Evolutionary conservation across 371 early-diverging fungal species (phyloP).

Genomic region (Mucor velutinosus): DNA sequence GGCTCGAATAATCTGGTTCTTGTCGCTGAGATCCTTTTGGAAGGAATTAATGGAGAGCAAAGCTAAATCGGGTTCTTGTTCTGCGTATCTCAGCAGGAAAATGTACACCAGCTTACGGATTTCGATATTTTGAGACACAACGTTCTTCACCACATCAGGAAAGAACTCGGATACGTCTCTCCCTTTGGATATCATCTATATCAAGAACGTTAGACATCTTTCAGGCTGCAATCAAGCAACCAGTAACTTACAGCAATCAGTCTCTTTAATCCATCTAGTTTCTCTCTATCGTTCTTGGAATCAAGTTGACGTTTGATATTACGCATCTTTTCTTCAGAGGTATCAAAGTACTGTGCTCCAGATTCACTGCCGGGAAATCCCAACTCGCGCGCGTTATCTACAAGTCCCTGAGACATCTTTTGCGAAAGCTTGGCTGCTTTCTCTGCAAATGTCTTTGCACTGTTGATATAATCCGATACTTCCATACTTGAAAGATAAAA

Average conservation of each 20-base stretch:
- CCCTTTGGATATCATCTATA: conserved; percentile 90
- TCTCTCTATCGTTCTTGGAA: conserved; percentile 88
- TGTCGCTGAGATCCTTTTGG: conserved; percentile 94
- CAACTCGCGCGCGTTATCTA: conserved; percentile 86
- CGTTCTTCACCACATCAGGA: conserved; percentile 96
- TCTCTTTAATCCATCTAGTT: conserved; percentile 87
- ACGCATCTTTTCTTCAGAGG: conserved; percentile 80
- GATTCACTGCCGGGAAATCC: conserved; percentile 67
- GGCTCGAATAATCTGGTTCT: conserved; percentile 89
- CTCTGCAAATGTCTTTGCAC: conserved; percentile 77
- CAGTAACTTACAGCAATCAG: conserved; percentile 76
- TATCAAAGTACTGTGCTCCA: conserved; percentile 82
- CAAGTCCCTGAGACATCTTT: conserved; percentile 82
- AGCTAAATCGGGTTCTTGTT: conserved; percentile 89
- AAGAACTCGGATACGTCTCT: conserved; percentile 90
- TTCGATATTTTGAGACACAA: conserved; percentile 87
- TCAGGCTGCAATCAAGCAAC: neutral
- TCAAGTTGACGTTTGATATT: conserved; percentile 79
- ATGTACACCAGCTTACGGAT: conserved; percentile 94
- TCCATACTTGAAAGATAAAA: conserved; percentile 34
- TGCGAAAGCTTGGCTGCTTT: conserved; percentile 85
- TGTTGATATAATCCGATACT: conserved; percentile 69
- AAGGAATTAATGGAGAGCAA: conserved; percentile 95
- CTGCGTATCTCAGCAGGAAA: conserved; percentile 91
- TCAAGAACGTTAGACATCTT: neutral